These are phyloP conservation scores for Mitragyna speciosa DNA, from an alignment of 257 asterid species.

Conservation along the genomic window DNA sequence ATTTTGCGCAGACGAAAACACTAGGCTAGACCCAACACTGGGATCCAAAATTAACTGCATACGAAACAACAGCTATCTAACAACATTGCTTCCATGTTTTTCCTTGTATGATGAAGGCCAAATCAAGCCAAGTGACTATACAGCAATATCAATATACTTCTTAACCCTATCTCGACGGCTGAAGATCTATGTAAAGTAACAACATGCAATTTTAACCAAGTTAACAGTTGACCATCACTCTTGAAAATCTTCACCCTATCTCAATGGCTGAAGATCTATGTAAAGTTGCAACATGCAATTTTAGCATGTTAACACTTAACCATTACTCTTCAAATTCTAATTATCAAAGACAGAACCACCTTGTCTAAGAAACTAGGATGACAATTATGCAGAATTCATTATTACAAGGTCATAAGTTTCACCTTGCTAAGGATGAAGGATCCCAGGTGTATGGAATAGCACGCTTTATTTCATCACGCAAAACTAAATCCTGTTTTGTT, in stretches of 20 bases:
- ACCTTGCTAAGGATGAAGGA: constrained; percentile 95
- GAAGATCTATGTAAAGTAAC: background rate
- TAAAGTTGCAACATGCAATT: background rate
- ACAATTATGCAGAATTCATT: background rate
- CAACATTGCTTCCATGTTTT: background rate
- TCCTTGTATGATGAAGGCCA: background rate
- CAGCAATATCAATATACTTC: background rate
- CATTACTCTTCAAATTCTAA: background rate
- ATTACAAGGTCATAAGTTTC: constrained; percentile 16
- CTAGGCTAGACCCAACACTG: background rate
- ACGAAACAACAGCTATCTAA: background rate
- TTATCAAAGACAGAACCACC: background rate
- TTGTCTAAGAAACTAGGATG: background rate
- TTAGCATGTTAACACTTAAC: background rate
- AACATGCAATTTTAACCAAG: background rate
- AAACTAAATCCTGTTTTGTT: constrained; percentile 45
- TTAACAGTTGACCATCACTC: background rate
- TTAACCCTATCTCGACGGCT: background rate
- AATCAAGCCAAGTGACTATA: background rate
- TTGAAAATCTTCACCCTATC: background rate
- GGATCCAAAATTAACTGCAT: background rate
- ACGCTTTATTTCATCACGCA: constrained; percentile 70
- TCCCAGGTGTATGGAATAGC: constrained; percentile 98
- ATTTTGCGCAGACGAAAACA: background rate
- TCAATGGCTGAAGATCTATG: background rate